Base-by-base conservation (phyloP, 73 alveolate genomes). In the Blepharisma japonicum region DNA sequence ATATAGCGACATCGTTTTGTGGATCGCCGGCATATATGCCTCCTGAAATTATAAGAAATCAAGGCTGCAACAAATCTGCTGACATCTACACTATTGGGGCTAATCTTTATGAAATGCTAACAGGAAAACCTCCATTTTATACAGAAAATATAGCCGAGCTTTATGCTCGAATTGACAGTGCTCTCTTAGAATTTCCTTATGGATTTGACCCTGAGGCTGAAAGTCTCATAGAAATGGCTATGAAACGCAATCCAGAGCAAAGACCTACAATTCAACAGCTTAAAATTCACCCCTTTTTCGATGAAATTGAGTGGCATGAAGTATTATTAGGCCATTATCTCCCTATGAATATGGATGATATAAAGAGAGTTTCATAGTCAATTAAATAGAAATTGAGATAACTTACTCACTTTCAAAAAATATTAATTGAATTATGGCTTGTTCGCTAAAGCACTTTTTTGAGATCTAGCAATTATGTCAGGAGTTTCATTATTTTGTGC, bases 31-130 rank as follows among this genome's bases (percentile, higher is more conserved):
- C 92, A 49, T 86, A 86, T 81, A 67, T 86, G 9, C 25, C 92
- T 23, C 92, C 92, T 0, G 92, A 86, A 81, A 86, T 86, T 83
- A 9, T 86, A 42, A 86, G 55, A 55, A 71, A 80, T 39, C 72
- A 45, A 48, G 92, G 92, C 7, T 85, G 71, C n/a, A 87, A 87
- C 42, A 86, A 86, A 81, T 56, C 89, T 38, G 92, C 92, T 7
- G 92, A 86, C 71, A 80, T 86, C 3, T 86, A 86, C 80, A 87
- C 88, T 20, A 86, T 86, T 7, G 92, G 92, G 23, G 92, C 92
- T 8, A 82, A 79, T 27, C 55, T 86, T 21, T 86, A 86, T 80
- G 92, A 86, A 86, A 86, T 86, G 92, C 51, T 80, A 21, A 56
- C 80, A 67, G 94, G 89, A 9, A 55, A 82, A 42, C 89, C 90